Evolutionary conservation across 306 rosid genomes (phyloP).

Genomic region (Quercus rubra): DNA sequence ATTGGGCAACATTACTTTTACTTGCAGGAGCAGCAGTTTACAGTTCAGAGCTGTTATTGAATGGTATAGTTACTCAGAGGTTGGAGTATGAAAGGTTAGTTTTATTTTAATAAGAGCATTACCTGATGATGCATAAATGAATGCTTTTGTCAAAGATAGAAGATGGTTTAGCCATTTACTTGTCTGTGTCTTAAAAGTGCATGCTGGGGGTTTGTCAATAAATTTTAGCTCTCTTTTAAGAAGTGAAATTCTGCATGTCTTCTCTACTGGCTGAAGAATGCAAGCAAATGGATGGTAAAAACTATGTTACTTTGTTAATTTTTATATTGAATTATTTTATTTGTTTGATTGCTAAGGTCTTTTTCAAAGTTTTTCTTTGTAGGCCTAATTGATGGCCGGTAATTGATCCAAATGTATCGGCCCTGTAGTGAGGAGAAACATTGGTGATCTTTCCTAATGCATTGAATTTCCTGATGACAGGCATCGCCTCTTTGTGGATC

Average conservation of each 20-base stretch:
- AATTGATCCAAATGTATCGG: background rate
- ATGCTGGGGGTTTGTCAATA: background rate
- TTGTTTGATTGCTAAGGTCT: background rate
- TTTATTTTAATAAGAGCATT: background rate
- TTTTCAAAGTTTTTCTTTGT: background rate
- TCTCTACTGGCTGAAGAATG: background rate
- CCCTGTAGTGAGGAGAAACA: background rate
- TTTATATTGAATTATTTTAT: background rate
- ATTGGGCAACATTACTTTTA: constrained; percentile 12
- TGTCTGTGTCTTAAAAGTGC: background rate
- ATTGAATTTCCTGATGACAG: constrained; percentile 36
- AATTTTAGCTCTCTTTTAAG: background rate
- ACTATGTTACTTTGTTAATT: background rate
- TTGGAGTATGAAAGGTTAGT: constrained; percentile 81
- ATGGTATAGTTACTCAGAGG: constrained; percentile 91
- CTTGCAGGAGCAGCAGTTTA: constrained; percentile 71
- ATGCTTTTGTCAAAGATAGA: background rate
- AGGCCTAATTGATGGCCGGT: background rate
- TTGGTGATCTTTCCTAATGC: constrained; percentile 22
- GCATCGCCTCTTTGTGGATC: constrained; percentile 66
- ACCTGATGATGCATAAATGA: constrained; percentile 3
- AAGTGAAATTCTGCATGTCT: background rate
- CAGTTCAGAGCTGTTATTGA: constrained; percentile 86
- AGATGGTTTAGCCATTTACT: background rate
- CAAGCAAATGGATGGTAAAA: background rate